Base-by-base conservation (phyloP, 2,329 filamentous ascomycete species). In the Endoconidiophora polonica region DNA sequence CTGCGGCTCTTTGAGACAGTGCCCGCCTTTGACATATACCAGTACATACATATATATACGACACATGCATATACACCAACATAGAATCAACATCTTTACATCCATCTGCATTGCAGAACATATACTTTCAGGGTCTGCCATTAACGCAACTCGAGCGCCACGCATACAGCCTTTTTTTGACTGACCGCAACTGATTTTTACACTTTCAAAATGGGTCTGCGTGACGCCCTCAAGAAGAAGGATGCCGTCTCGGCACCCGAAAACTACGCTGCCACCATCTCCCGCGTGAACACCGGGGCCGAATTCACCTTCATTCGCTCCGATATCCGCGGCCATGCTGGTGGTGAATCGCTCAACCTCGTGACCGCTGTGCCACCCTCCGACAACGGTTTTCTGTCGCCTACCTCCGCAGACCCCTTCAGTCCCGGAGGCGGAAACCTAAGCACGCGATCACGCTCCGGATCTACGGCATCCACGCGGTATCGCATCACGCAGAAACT, bases 221-320 rank as follows among this genome's bases (percentile, higher is more conserved):
- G 69, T 56, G 71, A 74, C 55, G 62, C 73, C 56, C 61, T 77
- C 47, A 71, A 66, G 62, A 76, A 73, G 60, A 75, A 73, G 61
- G 67, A 73, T 53, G 63, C 63, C 54, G 58, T 69, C 47, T 63
- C 65, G 14, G 58, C 57, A n/a, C 20, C 45, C 41, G 57, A 62
- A 36, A 53, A 61, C n/a, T 57, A 60, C 54, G 62, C 66, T 54
- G 58, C 63, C 54, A 63, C 65, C 18, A 58, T 65, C 48, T 57
- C 62, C 42, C 62, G 58, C 49, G 61, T 68, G 39, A 60, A 54
- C 52, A 44, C 61, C 47, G 62, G 70, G 1, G 79, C 82, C 52
- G 79, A 84, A 57, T 86, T 95, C 67, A 86, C 74, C 55, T 86
- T 95, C 66, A 73, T 91, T 59, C 81, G 87, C 54, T 82, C 85